Conservation (phyloP, 164 flowering plant species). For the Chimonanthus salicifolius region DNA sequence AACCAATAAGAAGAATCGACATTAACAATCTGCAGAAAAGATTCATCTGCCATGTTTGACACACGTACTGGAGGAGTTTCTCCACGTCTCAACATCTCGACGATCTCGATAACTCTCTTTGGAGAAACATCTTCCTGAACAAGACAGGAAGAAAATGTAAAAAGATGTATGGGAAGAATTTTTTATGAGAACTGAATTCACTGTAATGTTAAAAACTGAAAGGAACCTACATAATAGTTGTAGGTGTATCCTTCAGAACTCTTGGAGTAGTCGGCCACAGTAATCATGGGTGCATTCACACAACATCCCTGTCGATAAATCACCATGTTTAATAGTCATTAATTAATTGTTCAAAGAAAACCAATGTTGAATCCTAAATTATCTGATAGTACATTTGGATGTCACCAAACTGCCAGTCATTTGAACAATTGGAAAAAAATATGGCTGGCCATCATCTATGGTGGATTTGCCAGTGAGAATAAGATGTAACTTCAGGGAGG, state of each 20-base stretch:
- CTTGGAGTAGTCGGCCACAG: conserved; percentile 95
- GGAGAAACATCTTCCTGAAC: conserved; percentile 96
- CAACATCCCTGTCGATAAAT: conserved; percentile 71
- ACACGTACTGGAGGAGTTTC: conserved; percentile 83
- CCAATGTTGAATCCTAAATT: background rate
- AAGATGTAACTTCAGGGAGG: too few relatives aligned
- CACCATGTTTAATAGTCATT: background rate
- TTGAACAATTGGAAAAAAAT: too few relatives aligned
- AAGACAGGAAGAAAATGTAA: conserved; percentile 3
- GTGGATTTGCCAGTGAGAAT: too few relatives aligned
- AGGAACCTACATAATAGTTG: conserved; percentile 69
- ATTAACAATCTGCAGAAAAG: background rate
- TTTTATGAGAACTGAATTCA: background rate
- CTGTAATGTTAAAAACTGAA: background rate
- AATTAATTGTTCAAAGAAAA: background rate
- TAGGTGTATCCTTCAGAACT: conserved; percentile 98
- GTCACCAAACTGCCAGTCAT: too few relatives aligned
- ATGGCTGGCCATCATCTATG: too few relatives aligned
- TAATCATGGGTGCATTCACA: conserved; percentile 99
- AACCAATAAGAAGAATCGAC: background rate
- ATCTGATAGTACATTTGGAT: too few relatives aligned
- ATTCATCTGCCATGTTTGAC: background rate
- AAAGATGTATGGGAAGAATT: conserved; percentile 1
- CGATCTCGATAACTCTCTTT: conserved; percentile 81
- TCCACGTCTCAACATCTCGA: conserved; percentile 79